Conservation (phyloP, 2,329 filamentous ascomycete species). For the Monosporascus ibericus region DNA sequence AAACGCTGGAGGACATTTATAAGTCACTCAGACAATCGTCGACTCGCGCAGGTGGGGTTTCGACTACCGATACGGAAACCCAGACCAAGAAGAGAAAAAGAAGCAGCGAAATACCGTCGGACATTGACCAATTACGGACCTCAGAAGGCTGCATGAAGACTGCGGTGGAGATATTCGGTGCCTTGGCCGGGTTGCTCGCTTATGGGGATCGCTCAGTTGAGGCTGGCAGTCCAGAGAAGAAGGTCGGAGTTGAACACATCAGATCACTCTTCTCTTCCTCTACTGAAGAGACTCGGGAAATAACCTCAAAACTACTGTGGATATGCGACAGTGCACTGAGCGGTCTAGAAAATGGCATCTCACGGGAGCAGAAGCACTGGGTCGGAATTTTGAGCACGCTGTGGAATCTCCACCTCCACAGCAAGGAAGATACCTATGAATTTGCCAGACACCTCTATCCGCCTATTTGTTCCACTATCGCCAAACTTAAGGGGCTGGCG, state of each 20-base stretch:
- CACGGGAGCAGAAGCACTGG: slow-evolving; percentile 39
- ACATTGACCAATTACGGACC: slow-evolving; percentile 34
- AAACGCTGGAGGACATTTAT: slow-evolving; percentile 55
- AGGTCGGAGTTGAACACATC: slow-evolving; percentile 52
- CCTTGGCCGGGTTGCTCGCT: slow-evolving; percentile 39
- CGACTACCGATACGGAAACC: slow-evolving; percentile 18
- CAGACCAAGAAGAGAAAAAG: slow-evolving; percentile 36
- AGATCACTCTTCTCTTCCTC: slow-evolving; percentile 49
- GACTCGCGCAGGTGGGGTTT: slow-evolving; percentile 4
- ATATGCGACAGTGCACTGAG: slow-evolving; percentile 37
- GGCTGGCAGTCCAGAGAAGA: slow-evolving; percentile 31
- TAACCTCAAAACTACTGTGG: slow-evolving; percentile 39
- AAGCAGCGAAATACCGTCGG: slow-evolving; percentile 28
- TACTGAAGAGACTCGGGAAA: slow-evolving; percentile 38
- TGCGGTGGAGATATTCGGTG: slow-evolving; percentile 41
- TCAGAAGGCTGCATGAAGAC: slow-evolving; percentile 37
- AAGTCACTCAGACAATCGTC: slow-evolving; percentile 17
- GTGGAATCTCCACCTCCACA: slow-evolving; percentile 51
- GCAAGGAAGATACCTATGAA: slow-evolving; percentile 38
- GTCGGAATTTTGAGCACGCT: slow-evolving; percentile 37
- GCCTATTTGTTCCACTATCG: slow-evolving; percentile 33
- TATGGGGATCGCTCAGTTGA: slow-evolving; percentile 33
- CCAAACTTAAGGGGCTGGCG: slow-evolving; percentile 30
- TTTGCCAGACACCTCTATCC: slow-evolving; percentile 42
- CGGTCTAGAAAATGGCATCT: slow-evolving; percentile 23